phyloP scores from a whole-genome alignment of 441 rosid genomes.

The Populus hybrid region DNA sequence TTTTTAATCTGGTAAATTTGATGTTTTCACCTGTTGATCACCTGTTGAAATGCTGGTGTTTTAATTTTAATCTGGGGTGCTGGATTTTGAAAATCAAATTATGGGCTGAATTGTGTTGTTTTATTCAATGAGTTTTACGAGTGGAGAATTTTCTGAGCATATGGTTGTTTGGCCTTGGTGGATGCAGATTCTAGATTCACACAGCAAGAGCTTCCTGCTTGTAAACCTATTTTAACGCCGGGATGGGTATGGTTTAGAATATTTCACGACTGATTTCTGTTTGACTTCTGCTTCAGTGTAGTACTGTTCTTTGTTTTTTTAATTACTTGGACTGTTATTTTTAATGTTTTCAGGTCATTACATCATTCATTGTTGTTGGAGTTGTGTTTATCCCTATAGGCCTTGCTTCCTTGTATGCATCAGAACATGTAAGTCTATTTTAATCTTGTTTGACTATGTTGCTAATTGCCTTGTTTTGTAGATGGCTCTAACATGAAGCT shows the following conservation, averaged over 20 bases:
- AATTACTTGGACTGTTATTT: not conserved
- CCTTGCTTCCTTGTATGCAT: constrained; percentile 71
- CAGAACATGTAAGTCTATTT: constrained; percentile 52
- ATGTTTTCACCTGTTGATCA: not conserved
- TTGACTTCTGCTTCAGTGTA: not conserved
- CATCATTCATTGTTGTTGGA: constrained; percentile 65
- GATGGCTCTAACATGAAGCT: not conserved
- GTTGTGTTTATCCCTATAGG: constrained; percentile 86
- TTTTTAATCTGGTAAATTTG: not conserved
- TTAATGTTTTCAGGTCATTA: constrained; percentile 59
- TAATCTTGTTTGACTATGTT: not conserved
- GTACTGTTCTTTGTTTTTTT: not conserved
- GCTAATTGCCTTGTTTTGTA: not conserved
- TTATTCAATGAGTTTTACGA: not conserved
- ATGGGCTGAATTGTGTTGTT: not conserved
- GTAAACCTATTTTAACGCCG: constrained; percentile 92
- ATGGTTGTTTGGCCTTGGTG: constrained; percentile 4
- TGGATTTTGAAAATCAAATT: not conserved
- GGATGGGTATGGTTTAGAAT: constrained; percentile 51
- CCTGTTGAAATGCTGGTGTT: not conserved
- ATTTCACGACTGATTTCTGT: not conserved
- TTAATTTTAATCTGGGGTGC: not conserved
- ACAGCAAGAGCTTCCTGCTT: constrained; percentile 96
- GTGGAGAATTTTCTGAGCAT: not conserved
- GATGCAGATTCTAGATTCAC: constrained; percentile 83